Percentiles rank a stretch among this genome's conserved stretches.
Evolutionary conservation across 768 basidiomycete genomes (phyloP).

Genomic region (Boletus huronensis): DNA sequence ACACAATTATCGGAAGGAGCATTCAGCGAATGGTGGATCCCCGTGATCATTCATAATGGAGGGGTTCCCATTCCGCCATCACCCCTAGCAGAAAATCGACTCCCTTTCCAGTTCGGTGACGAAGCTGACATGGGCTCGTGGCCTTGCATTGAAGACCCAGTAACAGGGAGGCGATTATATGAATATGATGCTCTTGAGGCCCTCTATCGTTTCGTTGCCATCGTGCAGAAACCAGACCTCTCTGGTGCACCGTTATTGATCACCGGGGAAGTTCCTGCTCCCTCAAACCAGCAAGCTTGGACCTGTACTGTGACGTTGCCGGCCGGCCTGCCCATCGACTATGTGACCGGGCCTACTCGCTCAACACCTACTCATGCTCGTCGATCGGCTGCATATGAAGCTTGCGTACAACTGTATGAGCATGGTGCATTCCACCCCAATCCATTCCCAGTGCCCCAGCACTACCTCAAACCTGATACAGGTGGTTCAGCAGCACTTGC

Average conservation of each 20-base stretch:
- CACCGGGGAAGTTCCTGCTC: constrained; percentile 22
- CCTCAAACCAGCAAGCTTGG: constrained; percentile 26
- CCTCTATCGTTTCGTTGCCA: constrained; percentile 49
- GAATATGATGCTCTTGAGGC: constrained; percentile 54
- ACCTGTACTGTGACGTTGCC: constrained; percentile 51
- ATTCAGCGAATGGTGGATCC: constrained; percentile 49
- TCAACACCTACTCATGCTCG: constrained; percentile 51
- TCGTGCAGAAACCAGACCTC: constrained; percentile 9
- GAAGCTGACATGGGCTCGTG: constrained; percentile 29
- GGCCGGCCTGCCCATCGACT: constrained; percentile 39
- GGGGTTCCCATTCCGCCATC: constrained; percentile 42
- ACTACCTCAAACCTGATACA: neutral
- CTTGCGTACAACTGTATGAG: constrained; percentile 49
- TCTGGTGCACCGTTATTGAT: constrained; percentile 18
- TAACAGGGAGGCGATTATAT: constrained; percentile 57
- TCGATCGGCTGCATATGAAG: constrained; percentile 54
- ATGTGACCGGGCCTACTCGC: constrained; percentile 44
- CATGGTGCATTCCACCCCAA: constrained; percentile 50
- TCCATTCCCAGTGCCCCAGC: constrained; percentile 34
- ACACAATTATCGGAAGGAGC: constrained; percentile 39
- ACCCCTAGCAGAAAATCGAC: constrained; percentile 37
- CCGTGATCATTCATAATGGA: constrained; percentile 37
- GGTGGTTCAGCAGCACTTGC: constrained; percentile 8
- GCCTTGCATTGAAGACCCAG: constrained; percentile 55
- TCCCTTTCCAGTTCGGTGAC: constrained; percentile 48